A percentile compares a stretch with the other conserved stretches of the same genome.
Conservation (phyloP, 1,139 yeast species). For the Nakaseomyces delphensis region DNA sequence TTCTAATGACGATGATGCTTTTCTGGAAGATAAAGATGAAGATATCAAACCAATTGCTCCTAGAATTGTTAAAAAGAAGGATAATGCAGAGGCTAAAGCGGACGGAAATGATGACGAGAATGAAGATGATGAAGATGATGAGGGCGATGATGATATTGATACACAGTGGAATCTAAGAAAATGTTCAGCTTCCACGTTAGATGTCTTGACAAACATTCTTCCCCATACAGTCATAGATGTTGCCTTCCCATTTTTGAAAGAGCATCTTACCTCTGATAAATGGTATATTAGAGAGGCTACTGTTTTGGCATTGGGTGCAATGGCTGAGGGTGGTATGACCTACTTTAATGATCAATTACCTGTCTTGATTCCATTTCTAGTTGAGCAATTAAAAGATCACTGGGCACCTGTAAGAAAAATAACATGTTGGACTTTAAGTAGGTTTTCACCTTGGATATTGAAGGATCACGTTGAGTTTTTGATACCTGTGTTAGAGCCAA, state of each 20-base stretch:
- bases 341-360: conserved; percentile 67
- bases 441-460: conserved; percentile 77
- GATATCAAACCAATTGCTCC: conserved; percentile 79
- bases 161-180: conserved; percentile 84
- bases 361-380: conserved; percentile 72
- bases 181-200: conserved; percentile 90
- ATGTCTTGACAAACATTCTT: conserved; percentile 58
- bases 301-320: conserved; percentile 89
- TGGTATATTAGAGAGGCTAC: conserved; percentile 95
- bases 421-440: conserved; percentile 88
- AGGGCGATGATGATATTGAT: conserved; percentile 32
- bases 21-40: conserved; percentile 69
- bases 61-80: conserved; percentile 45
- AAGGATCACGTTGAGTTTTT: conserved; percentile 62
- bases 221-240: conserved; percentile 61
- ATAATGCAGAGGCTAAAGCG: conserved; percentile 16
- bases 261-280: conserved; percentile 53
- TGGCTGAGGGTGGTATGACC: conserved; percentile 79
- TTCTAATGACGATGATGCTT: conserved; percentile 59
- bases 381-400: conserved; percentile 63
- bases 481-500: conserved; percentile 68
- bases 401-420: conserved; percentile 88
- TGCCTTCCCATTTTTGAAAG: conserved; percentile 68
- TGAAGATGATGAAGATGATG: conserved; percentile 29
- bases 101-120: conserved; percentile 35